Evolutionary conservation across 495 filamentous ascomycete genomes (phyloP).

Genomic region (Lichenothelia convexa): DNA sequence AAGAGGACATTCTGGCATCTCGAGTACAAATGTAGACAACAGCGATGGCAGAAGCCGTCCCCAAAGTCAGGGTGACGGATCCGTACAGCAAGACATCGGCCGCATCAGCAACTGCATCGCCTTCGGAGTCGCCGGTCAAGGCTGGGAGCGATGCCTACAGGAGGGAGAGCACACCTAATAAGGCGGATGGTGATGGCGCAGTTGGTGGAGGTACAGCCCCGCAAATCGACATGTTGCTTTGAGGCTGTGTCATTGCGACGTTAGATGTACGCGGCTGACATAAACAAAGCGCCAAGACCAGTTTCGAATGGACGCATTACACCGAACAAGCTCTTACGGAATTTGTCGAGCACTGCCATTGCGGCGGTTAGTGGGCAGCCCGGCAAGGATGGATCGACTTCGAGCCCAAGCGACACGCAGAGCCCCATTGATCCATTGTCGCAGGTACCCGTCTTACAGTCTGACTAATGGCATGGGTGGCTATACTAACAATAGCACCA

Average conservation of each 20-base stretch:
- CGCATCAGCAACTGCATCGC: constrained; percentile 4
- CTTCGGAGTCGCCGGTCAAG: constrained; percentile 9
- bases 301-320: constrained; percentile 1
- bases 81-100: constrained; percentile 16
- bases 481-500: neutral
- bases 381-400: neutral
- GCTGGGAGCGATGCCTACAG: constrained; percentile 7
- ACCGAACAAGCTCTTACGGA: constrained; percentile 1
- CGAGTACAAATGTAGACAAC: too few species aligned
- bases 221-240: neutral
- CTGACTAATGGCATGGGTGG: neutral
- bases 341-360: neutral
- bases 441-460: constrained; percentile 18
- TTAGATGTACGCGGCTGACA: neutral
- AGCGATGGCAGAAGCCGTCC: constrained; percentile 24
- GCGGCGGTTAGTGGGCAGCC: neutral
- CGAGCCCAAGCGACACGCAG: neutral
- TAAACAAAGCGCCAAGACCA: neutral
- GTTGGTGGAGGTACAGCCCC: neutral
- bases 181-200: neutral
- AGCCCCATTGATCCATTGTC: constrained; percentile 37
- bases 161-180: neutral
- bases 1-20: too few species aligned
- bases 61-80: constrained; percentile 25
- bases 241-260: neutral